These are phyloP conservation scores for Rossbeevera mucosa DNA, from an alignment of 768 basidiomycete genomes.

Conservation along the genomic window DNA sequence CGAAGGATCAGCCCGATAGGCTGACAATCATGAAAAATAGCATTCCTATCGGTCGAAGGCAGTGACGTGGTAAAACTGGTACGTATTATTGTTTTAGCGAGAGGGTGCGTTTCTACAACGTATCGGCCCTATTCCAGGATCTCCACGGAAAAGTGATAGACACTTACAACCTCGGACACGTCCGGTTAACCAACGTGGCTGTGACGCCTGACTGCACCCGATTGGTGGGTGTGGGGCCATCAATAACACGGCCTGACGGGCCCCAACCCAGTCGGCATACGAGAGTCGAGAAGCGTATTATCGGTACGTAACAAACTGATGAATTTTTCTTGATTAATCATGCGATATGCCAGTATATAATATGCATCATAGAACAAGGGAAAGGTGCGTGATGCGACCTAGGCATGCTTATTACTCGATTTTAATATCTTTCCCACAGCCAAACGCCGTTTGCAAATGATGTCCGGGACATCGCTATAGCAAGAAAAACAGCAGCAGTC, in stretches of 20 bases:
- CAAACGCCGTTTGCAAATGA: conserved; percentile 54
- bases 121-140: conserved; percentile 32
- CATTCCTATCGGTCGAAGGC: conserved; percentile 51
- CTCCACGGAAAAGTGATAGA: conserved; percentile 43
- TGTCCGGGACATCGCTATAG: conserved; percentile 48
- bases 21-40: conserved; percentile 27
- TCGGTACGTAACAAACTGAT: conserved; percentile 34
- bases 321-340: conserved; percentile 1
- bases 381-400: conserved; percentile 35
- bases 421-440: conserved; percentile 29
- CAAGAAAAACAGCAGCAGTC: conserved; percentile 41
- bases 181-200: conserved; percentile 47
- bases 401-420: neutral
- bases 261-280: conserved; percentile 46
- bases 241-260: conserved; percentile 39
- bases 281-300: conserved; percentile 49
- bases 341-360: conserved; percentile 40
- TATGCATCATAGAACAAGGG: conserved; percentile 38
- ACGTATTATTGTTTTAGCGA: conserved; percentile 10
- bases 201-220: conserved; percentile 44
- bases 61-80: conserved; percentile 45
- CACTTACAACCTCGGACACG: conserved; percentile 40
- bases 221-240: conserved; percentile 47
- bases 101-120: conserved; percentile 12
- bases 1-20: conserved; percentile 5